Evolutionary conservation across 169 alveolate genomes (phyloP), one percentile per base, ranked within the genome.

Genomic region (Plasmodium ovale): DNA sequence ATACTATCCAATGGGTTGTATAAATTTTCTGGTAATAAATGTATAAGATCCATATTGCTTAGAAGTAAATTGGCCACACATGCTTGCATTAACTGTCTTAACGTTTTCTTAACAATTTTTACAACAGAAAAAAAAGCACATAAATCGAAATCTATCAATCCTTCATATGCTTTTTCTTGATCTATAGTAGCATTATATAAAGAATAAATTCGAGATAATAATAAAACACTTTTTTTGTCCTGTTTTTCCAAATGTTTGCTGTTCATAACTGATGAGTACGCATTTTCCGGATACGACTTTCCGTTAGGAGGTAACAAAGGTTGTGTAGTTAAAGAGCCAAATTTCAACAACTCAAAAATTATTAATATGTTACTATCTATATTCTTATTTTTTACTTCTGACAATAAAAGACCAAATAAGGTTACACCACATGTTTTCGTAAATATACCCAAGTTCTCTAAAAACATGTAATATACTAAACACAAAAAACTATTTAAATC

Each of bases 361-460:
- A 94, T 59, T 31, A 94, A 25, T 53, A 84, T 67, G 31, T 92
- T 93, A 14, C 25, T 71, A 72, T 92, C 70, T 14, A 92, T 92
- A 39, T 90, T 67, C 31, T 88, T 92, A 31, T 69, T 53, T 49
- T 39, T 74, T 5, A 93, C 72, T 71, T 88, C 94, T 27, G 96
- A 73, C 35, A 94, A 70, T 47, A 90, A 92, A 27, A 72, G 64
- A 2, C 96, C 96, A 77, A 92, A 94, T 39, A 93, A 91, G 0
- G 95, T 94, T 35, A 91, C 94, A 7, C 96, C 95, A 62, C 94
- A 91, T 73, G 64, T 74, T 59, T 73, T 88, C 1, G 96, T 87
- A 31, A 94, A 92, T 44, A 90, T 89, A 4, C 94, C 95, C 54
- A 94, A 31, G 71, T 92, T 94, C 27, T 94, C 96, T 25, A 94